Conservation (phyloP, 2,329 filamentous ascomycete genomes). For the Ascochyta lentis region DNA sequence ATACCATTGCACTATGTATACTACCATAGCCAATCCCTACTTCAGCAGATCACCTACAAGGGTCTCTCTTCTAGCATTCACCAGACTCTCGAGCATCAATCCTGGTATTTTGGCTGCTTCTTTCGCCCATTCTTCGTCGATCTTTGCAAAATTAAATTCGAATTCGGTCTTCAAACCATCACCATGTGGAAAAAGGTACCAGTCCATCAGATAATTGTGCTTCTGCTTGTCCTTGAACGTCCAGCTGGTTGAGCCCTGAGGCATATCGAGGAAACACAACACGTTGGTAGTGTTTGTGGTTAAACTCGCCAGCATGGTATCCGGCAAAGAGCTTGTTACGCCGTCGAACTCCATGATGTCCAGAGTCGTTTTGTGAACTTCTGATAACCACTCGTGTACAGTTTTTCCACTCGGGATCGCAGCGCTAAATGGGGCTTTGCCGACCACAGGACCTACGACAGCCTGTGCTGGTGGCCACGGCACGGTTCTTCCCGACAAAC, state of each 20-base stretch:
- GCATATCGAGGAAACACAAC: not conserved
- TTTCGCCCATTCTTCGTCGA: not conserved
- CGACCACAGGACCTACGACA: not conserved
- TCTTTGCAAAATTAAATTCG: not conserved
- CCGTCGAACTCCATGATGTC: not conserved
- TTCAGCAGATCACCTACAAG: too few relatives aligned
- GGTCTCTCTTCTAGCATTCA: not conserved
- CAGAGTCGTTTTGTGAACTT: not conserved
- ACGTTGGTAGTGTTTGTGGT: not conserved
- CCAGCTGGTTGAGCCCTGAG: not conserved
- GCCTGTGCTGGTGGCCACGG: not conserved
- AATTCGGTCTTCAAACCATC: conserved; percentile 4
- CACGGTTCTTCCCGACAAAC: not conserved
- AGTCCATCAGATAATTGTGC: not conserved
- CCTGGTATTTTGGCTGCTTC: not conserved
- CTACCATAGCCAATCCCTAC: too few relatives aligned
- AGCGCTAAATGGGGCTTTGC: not conserved
- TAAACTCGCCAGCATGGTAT: not conserved
- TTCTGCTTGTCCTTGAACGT: not conserved
- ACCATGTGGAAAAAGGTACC: conserved; percentile 5
- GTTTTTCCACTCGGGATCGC: not conserved
- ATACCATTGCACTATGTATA: too few relatives aligned
- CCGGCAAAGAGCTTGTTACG: not conserved
- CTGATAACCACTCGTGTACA: not conserved
- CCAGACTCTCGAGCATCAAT: not conserved